Evolutionary conservation across 2,329 filamentous ascomycete genomes (phyloP), one percentile per base, ranked within the genome.

Genomic region (Penicillium sp.): DNA sequence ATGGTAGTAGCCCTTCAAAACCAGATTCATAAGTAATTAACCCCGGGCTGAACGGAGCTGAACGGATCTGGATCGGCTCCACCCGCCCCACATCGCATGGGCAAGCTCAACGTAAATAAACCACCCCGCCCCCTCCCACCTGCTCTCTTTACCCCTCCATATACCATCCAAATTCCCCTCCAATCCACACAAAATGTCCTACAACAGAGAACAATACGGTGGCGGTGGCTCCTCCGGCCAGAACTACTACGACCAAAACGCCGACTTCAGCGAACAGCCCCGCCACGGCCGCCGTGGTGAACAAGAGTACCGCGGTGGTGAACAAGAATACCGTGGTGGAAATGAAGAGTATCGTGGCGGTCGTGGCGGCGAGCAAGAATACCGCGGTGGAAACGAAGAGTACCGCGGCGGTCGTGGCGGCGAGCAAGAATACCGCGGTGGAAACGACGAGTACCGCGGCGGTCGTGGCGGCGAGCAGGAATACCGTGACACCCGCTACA

Each of bases 181-280:
- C 20, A 15, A 37, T 1, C 29, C 15, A 35, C 6, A 27, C 56
- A 65, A 50, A 29, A 69, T 69, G 67, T 67, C 63, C 35, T 55
- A 55, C 50, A 33, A 42, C 35, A 18, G 35, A 37, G 7, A 37
- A 40, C 9, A 40, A 18, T 40, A 12, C 31, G 31, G 31, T 33
- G 53, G 54, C 52, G 46, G 45, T 23, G 49, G 60, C 33, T 58
- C 61, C 46, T 54, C 56, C 42, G 57, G 64, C 43, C 54, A 59
- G 15, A 66, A 67, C 55, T 69, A 70, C 58, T 69, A 69, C 60
- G 59, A 69, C 54, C 53, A 53, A 42, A 53, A 57, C 53, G 51
- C 58, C 47, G 47, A 60, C 53, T 66, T 64, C 63, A 62, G 46
- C 33, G 42, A 63, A 47, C 33, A 37, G 44, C 49, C 35, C 31